Evolutionary conservation across 805 yeast species (phyloP).

Genomic region (Candida easanensis): DNA sequence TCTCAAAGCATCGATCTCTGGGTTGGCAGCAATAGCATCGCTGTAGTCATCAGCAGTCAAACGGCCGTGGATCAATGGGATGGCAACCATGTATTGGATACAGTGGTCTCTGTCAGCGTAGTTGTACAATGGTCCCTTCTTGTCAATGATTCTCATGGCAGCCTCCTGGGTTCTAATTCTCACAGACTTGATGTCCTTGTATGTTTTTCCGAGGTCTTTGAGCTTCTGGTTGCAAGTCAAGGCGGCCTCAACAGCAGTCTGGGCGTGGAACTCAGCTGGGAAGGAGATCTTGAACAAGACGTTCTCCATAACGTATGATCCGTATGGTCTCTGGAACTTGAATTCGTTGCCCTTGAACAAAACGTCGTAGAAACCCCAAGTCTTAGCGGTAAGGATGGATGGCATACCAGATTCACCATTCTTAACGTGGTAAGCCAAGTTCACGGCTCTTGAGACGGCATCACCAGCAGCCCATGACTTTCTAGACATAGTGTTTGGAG

Average conservation of each 20-base stretch:
- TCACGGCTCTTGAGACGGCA: constrained; percentile 57
- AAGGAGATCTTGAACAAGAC: constrained; percentile 58
- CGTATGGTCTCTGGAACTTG: constrained; percentile 51
- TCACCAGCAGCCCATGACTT: constrained; percentile 72
- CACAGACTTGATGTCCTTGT: constrained; percentile 46
- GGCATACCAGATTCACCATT: constrained; percentile 57
- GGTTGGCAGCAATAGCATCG: constrained; percentile 48
- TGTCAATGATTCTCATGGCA: constrained; percentile 57
- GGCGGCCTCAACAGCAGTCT: constrained; percentile 62
- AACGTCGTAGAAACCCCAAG: constrained; percentile 68
- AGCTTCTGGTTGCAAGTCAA: constrained; percentile 40
- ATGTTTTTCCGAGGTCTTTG: constrained; percentile 38
- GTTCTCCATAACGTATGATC: constrained; percentile 62
- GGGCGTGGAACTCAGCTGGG: constrained; percentile 68
- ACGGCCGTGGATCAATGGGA: constrained; percentile 53
- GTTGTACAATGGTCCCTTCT: constrained; percentile 56
- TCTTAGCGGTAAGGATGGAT: constrained; percentile 51
- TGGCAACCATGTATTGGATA: constrained; percentile 61
- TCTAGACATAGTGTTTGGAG: constrained; percentile 61
- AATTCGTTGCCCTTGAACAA: constrained; percentile 50
- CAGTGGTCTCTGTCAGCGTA: constrained; percentile 67
- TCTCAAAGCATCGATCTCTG: constrained; percentile 50
- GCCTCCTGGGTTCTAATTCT: constrained; percentile 60
- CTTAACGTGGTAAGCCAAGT: constrained; percentile 49
- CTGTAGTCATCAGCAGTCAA: constrained; percentile 57